Evolutionary conservation across 1,284 basidiomycete species (phyloP).

Genomic region (Moesziomyces sp.): DNA sequence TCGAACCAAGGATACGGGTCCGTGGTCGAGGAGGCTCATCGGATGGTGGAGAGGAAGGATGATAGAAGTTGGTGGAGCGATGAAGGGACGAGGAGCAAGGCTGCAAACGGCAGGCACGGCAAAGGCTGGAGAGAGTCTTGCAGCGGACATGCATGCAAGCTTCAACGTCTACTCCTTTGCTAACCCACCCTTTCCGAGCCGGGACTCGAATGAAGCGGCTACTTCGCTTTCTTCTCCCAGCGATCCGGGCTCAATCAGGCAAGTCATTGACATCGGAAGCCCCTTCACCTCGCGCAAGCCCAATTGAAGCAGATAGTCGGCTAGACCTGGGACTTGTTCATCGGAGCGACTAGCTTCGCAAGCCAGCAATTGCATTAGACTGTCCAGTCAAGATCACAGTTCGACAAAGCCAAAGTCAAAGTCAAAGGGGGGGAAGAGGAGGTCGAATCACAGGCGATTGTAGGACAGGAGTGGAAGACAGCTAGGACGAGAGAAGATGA

Average conservation of each 20-base stretch:
- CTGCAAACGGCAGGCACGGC: constrained; percentile 1
- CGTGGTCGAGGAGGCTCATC: constrained; percentile 43
- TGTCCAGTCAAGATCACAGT: no score
- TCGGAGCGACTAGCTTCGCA: no score
- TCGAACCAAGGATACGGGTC: constrained; percentile 19
- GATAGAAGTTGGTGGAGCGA: constrained; percentile 30
- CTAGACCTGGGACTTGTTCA: no score
- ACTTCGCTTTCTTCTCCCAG: not conserved
- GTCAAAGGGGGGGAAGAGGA: no score
- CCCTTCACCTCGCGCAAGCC: no score
- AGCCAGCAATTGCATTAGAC: no score
- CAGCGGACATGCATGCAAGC: constrained; percentile 14
- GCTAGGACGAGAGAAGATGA: not conserved
- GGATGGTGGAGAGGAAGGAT: constrained; percentile 10
- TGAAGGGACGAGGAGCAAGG: constrained; percentile 4
- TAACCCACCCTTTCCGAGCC: not conserved
- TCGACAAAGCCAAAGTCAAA: no score
- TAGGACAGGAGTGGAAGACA: not conserved
- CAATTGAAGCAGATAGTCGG: no score
- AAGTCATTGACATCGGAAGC: not conserved
- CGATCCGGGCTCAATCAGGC: not conserved
- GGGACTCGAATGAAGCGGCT: no score
- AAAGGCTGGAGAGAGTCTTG: not conserved
- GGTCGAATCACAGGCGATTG: not conserved
- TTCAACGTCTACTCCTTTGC: constrained; percentile 11